Evolutionary conservation across 495 filamentous ascomycete genomes (phyloP).

Genomic region (Hypomontagnella submonticulosa): DNA sequence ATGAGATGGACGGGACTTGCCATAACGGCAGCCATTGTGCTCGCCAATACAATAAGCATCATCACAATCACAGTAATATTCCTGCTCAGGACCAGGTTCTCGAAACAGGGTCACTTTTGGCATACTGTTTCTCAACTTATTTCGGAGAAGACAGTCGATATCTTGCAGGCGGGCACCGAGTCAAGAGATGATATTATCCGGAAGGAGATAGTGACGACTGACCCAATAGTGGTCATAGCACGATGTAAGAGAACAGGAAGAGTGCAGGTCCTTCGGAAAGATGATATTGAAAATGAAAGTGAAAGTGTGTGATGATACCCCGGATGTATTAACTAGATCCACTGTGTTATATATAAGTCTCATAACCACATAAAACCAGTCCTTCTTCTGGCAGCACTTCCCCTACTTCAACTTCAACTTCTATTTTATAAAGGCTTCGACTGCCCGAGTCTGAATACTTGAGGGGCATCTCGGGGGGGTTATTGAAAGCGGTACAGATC

Average conservation of each 20-base stretch:
- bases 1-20: constrained; percentile 15
- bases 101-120: constrained; percentile 21
- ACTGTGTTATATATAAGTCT: not conserved
- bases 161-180: constrained; percentile 16
- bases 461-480: no score
- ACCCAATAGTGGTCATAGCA: constrained; percentile 13
- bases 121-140: constrained; percentile 16
- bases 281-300: constrained; percentile 4
- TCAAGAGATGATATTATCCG: constrained; percentile 7
- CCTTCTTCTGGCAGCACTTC: no score
- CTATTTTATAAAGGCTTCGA: no score
- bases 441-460: no score
- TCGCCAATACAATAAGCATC: constrained; percentile 7
- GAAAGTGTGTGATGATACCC: constrained; percentile 11
- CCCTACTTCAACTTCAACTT: no score
- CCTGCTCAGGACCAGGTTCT: constrained; percentile 4
- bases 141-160: constrained; percentile 8
- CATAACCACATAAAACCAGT: no score
- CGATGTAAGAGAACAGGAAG: constrained; percentile 15
- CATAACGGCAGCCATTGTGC: constrained; percentile 5
- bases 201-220: not conserved
- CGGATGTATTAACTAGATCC: not conserved
- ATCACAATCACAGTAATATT: constrained; percentile 4
- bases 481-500: not conserved
- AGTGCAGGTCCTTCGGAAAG: constrained; percentile 19